Percentiles rank a stretch among this genome's conserved stretches.
Conservation (phyloP, 441 rosid genomes). For the Biscutella laevigata region DNA sequence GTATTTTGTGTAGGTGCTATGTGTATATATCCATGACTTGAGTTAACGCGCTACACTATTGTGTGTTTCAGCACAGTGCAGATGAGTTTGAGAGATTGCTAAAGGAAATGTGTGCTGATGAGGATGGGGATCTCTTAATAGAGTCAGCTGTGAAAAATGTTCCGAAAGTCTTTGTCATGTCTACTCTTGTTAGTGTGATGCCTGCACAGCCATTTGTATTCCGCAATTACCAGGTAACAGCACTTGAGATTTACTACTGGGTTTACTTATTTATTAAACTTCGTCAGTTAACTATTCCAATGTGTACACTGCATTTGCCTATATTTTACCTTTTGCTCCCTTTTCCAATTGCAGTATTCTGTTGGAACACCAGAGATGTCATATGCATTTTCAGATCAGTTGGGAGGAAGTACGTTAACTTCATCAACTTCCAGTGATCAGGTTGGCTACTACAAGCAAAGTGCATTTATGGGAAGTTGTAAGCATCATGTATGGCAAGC, state of each 20-base stretch:
- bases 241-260: slow-evolving; percentile 1
- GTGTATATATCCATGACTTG: slow-evolving; percentile 21
- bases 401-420: slow-evolving; percentile 52
- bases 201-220: slow-evolving; percentile 96
- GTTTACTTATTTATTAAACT: no score
- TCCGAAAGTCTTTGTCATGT: slow-evolving; percentile 91
- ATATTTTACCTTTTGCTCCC: not conserved
- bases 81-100: slow-evolving; percentile 89
- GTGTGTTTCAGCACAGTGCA: slow-evolving; percentile 92
- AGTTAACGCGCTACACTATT: slow-evolving; percentile 12
- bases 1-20: no score
- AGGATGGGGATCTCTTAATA: slow-evolving; percentile 86
- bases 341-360: slow-evolving; percentile 58
- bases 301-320: not conserved
- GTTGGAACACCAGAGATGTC: slow-evolving; percentile 89
- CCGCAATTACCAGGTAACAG: slow-evolving; percentile 86
- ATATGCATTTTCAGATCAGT: slow-evolving; percentile 60
- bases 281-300: no score
- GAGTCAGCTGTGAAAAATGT: slow-evolving; percentile 84
- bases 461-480: slow-evolving; percentile 95
- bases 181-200: slow-evolving; percentile 83
- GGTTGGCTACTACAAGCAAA: slow-evolving; percentile 68
- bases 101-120: slow-evolving; percentile 97
- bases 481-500: slow-evolving; percentile 95
- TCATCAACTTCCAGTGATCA: slow-evolving; percentile 69